A percentile compares a stretch with the other conserved stretches of the same genome.
Evolutionary conservation across 768 basidiomycete genomes (phyloP).

Genomic region (Lanmaoa rubissima): DNA sequence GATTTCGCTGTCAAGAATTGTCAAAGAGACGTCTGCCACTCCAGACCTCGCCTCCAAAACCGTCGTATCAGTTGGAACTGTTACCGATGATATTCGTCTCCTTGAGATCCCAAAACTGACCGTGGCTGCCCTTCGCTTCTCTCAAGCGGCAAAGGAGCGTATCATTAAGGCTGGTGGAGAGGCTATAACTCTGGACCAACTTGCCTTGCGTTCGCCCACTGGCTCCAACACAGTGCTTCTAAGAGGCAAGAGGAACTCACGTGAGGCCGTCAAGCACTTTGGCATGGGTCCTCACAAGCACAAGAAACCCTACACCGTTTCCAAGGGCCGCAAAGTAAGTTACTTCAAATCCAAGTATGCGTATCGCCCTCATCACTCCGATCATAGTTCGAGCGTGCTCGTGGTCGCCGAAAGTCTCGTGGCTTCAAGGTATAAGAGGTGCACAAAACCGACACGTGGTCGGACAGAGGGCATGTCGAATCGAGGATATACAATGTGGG

Average conservation of each 20-base stretch:
- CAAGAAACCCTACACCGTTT: constrained; percentile 95
- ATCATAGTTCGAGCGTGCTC: constrained; percentile 86
- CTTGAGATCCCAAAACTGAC: constrained; percentile 84
- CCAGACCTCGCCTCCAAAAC: constrained; percentile 74
- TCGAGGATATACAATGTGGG: constrained; percentile 36
- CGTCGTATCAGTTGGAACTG: constrained; percentile 85
- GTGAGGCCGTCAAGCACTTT: constrained; percentile 97
- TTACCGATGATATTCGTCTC: constrained; percentile 95
- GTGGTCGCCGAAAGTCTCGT: constrained; percentile 98
- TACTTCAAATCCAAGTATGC: background rate
- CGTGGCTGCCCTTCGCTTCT: constrained; percentile 94
- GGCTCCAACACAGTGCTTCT: constrained; percentile 94
- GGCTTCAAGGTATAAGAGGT: constrained; percentile 87
- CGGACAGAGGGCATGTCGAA: constrained; percentile 24
- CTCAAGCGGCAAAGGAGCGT: constrained; percentile 87
- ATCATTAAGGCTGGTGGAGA: constrained; percentile 97
- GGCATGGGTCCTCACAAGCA: constrained; percentile 98
- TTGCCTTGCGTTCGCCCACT: constrained; percentile 91
- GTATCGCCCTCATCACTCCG: background rate
- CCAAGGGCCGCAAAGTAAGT: constrained; percentile 91
- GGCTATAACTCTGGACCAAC: constrained; percentile 92
- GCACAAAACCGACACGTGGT: constrained; percentile 35
- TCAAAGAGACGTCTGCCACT: constrained; percentile 72
- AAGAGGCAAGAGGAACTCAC: constrained; percentile 87
- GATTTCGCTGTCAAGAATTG: constrained; percentile 89